phyloP scores from a whole-genome alignment of 768 basidiomycete species.

The Melanogaster broomeanus region DNA sequence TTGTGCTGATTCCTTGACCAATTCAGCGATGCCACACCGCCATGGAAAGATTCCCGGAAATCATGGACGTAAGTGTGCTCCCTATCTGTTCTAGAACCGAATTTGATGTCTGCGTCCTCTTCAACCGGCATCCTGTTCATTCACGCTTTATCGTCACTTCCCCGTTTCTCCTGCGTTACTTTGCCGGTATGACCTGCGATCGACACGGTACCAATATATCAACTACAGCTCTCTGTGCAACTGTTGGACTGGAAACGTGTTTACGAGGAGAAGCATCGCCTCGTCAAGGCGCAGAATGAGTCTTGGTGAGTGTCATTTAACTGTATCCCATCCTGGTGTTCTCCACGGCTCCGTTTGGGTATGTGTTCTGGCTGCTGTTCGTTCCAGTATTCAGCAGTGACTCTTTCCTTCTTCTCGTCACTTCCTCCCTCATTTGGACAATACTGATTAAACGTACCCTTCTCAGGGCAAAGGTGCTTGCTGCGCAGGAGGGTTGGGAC shows the following conservation, averaged over 20 bases:
- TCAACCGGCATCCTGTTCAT: not conserved
- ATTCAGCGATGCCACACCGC: constrained; percentile 4
- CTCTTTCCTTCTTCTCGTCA: too few species aligned
- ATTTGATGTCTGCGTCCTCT: not conserved
- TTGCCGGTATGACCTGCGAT: not conserved
- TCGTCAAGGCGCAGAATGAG: constrained; percentile 7
- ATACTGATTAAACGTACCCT: too few species aligned
- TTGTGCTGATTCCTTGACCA: not conserved
- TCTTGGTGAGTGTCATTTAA: constrained; percentile 15
- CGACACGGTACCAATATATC: not conserved
- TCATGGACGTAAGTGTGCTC: constrained; percentile 9
- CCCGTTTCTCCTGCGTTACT: not conserved
- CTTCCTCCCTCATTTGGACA: too few species aligned
- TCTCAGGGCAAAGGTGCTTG: constrained; percentile 41
- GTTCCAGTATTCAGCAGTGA: too few species aligned
- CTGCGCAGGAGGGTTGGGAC: constrained; percentile 44
- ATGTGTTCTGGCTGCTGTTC: too few species aligned
- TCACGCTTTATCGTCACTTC: too few species aligned
- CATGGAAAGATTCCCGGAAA: constrained; percentile 4
- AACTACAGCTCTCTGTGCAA: constrained; percentile 20
- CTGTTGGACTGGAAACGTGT: constrained; percentile 29
- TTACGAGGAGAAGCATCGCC: constrained; percentile 10
- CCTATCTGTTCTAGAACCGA: not conserved
- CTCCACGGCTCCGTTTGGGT: constrained; percentile 8
- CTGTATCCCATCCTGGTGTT: not conserved